Evolutionary conservation across 768 basidiomycete genomes (phyloP).

Genomic region (Xerocomus spinulosus): DNA sequence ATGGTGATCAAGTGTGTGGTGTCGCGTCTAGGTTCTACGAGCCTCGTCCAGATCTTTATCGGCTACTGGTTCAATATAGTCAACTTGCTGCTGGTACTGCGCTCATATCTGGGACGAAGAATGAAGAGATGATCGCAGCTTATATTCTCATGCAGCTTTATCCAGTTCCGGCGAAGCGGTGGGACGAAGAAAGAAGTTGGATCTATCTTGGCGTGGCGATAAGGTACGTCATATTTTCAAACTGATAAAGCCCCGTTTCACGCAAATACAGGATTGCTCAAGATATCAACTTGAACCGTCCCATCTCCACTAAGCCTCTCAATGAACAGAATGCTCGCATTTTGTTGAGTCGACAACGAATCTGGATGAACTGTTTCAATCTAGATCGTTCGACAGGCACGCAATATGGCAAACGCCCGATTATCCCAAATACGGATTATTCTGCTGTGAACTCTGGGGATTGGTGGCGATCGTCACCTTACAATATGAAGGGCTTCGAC

Average conservation of each 20-base stretch:
- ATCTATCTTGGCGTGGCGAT: constrained; percentile 86
- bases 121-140: constrained; percentile 79
- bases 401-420: constrained; percentile 84
- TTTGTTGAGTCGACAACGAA: constrained; percentile 82
- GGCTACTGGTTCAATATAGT: constrained; percentile 67
- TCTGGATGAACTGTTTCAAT: constrained; percentile 90
- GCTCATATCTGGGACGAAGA: constrained; percentile 70
- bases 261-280: constrained; percentile 64
- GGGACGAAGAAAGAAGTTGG: constrained; percentile 91
- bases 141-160: constrained; percentile 79
- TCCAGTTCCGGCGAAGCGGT: constrained; percentile 67
- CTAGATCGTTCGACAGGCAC: constrained; percentile 84
- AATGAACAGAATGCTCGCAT: constrained; percentile 82
- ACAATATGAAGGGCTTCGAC: constrained; percentile 71
- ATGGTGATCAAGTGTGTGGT: constrained; percentile 64
- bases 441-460: constrained; percentile 63
- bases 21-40: constrained; percentile 79
- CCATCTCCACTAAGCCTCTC: constrained; percentile 63
- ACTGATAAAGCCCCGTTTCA: background rate
- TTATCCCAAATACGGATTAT: constrained; percentile 73
- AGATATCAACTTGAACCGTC: constrained; percentile 84
- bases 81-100: constrained; percentile 74
- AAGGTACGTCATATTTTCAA: constrained; percentile 41
- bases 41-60: constrained; percentile 65
- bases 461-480: constrained; percentile 67